Base-by-base conservation (phyloP, 2,329 filamentous ascomycete genomes). In the Botrytis aclada region DNA sequence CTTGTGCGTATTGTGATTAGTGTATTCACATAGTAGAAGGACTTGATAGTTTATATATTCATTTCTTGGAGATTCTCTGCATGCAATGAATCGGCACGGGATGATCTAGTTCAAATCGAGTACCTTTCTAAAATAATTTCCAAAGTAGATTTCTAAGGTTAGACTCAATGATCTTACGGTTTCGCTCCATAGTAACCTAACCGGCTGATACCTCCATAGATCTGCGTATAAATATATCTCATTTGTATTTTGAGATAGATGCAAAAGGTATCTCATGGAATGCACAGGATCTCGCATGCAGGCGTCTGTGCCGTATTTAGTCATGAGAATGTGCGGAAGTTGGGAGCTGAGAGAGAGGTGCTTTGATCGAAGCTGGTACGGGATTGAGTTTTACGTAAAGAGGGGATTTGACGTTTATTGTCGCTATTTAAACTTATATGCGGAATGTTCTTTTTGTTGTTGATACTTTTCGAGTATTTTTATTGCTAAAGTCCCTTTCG, bases 51-150 rank as follows among this genome's bases (percentile, higher is more conserved):
- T 47, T 47, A 25, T 47, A 47, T 25, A 51, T 51, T 0, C 22
- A 51, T 14, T 25, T 12, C 22, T 14, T n/a, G 10, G 1, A 12
- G 9, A 10, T 25, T 51, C 12, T 51, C 4, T 51, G 25, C 10
- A 51, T n/a, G n/a, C 9, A 12, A 6, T 8, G 25, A 6, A 4
- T 10, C 0, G 25, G 8, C 0, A 12, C 5, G 25, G 6, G 47
- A 1, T 7, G 0, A 29, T 16, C 0, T 25, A n/a, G 47, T 54
- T 5, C 18, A 4, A 8, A 18, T 54, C 4, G 14, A 54, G 51
- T 29, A n/a, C 16, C 2, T n/a, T n/a, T n/a, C n/a, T 14, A 54
- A 12, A 54, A 54, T n/a, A 3, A 10, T 5, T 1, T n/a, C n/a
- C 25, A 22, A n/a, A 14, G 29, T 56, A 16, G 5, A n/a, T 56